Percentiles rank a stretch among this genome's conserved stretches.
Evolutionary conservation across 345 rosid species (phyloP).

Genomic region (Citrus hindsii): DNA sequence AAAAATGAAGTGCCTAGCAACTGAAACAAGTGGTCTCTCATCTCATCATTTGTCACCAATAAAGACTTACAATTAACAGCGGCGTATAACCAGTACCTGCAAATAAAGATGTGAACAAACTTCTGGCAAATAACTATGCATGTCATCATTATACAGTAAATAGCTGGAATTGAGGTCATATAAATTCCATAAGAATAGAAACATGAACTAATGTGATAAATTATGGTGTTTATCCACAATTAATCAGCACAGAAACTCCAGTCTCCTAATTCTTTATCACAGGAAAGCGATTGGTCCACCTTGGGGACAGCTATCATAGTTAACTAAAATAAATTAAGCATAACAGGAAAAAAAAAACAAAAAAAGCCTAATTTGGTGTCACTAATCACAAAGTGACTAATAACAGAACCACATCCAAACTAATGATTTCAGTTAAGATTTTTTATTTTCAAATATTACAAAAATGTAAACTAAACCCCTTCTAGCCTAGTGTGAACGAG

Average conservation of each 20-base stretch:
- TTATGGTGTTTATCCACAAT: neutral
- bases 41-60: slow-evolving; percentile 88
- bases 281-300: neutral
- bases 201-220: neutral
- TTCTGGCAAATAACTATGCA: neutral
- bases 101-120: slow-evolving; percentile 6
- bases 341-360: neutral
- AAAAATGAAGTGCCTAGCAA: slow-evolving; percentile 84
- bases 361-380: neutral
- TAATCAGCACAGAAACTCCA: neutral
- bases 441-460: too few relatives aligned
- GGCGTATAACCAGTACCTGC: slow-evolving; percentile 97
- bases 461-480: too few relatives aligned
- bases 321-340: neutral
- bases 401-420: neutral
- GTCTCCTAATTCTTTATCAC: neutral
- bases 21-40: slow-evolving; percentile 98
- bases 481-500: too few relatives aligned
- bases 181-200: neutral
- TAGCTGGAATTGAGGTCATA: neutral
- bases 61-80: slow-evolving; percentile 83
- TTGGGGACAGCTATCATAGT: neutral
- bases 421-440: too few relatives aligned
- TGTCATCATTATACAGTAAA: neutral
- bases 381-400: neutral